Percentiles rank a stretch among this genome's conserved stretches.
Evolutionary conservation across 1,139 yeast genomes (phyloP).

Genomic region (Lodderomyces oxycetoniae): DNA sequence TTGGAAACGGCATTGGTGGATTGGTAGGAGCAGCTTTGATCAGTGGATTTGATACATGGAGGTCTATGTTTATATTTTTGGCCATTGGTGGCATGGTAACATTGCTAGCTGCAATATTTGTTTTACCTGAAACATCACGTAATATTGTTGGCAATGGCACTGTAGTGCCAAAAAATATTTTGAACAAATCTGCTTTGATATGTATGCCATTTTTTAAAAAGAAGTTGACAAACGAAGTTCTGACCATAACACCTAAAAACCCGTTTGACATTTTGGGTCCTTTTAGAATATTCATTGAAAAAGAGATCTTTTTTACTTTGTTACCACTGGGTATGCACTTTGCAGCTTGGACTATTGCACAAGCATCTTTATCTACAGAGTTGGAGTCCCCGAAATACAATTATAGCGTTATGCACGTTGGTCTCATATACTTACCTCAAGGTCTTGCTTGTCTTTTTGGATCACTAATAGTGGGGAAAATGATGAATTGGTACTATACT

Average conservation of each 20-base stretch:
- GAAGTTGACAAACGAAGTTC: slow-evolving; percentile 24
- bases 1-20: slow-evolving; percentile 40
- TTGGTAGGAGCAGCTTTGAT: slow-evolving; percentile 36
- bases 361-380: slow-evolving; percentile 30
- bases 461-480: slow-evolving; percentile 27
- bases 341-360: slow-evolving; percentile 35
- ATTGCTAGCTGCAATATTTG: slow-evolving; percentile 19
- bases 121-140: slow-evolving; percentile 36
- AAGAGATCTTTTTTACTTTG: slow-evolving; percentile 22
- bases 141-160: slow-evolving; percentile 39
- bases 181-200: slow-evolving; percentile 24
- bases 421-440: slow-evolving; percentile 37
- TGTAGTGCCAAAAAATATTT: slow-evolving; percentile 20
- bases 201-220: slow-evolving; percentile 21
- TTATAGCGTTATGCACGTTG: slow-evolving; percentile 34
- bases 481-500: slow-evolving; percentile 27
- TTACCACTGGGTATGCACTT: slow-evolving; percentile 33
- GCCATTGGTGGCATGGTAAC: slow-evolving; percentile 37
- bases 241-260: slow-evolving; percentile 20
- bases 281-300: slow-evolving; percentile 24
- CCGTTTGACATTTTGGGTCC: slow-evolving; percentile 26
- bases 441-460: slow-evolving; percentile 31
- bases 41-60: slow-evolving; percentile 28
- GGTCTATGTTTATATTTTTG: slow-evolving; percentile 35
- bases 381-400: slow-evolving; percentile 28